phyloP scores from a whole-genome alignment of 2,329 filamentous ascomycete genomes.

The Cladophialophora chaetospira region DNA sequence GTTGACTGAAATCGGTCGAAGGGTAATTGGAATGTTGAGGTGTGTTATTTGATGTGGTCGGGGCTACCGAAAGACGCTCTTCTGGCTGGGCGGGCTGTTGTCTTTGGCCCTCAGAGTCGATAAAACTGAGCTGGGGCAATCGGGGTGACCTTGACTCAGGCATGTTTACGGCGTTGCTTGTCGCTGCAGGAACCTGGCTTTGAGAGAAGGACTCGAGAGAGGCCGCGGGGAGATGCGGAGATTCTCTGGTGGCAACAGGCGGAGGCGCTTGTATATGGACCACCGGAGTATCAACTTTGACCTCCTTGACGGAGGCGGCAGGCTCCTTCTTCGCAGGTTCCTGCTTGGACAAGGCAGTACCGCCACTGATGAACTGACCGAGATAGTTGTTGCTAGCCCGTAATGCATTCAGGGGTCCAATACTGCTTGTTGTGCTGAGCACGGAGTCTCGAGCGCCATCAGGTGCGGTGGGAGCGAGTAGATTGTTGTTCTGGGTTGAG shows the following conservation, averaged over 20 bases:
- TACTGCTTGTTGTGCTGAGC: conserved; percentile 34
- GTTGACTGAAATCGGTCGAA: conserved; percentile 8
- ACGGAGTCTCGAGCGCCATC: conserved; percentile 25
- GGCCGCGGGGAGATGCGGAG: neutral
- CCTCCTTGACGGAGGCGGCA: conserved; percentile 25
- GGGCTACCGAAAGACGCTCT: neutral
- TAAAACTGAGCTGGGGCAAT: conserved; percentile 24
- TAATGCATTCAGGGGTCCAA: conserved; percentile 36
- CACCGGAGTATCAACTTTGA: conserved; percentile 19
- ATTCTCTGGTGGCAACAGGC: conserved; percentile 25
- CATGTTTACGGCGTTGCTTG: conserved; percentile 16
- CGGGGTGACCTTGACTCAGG: conserved; percentile 18
- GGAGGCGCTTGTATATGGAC: conserved; percentile 28
- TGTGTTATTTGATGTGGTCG: neutral
- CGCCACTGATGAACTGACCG: conserved; percentile 41
- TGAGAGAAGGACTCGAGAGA: neutral
- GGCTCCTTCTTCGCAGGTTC: conserved; percentile 20
- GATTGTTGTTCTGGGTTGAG: conserved; percentile 9
- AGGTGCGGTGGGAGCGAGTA: conserved; percentile 23
- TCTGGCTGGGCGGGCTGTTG: conserved; percentile 3
- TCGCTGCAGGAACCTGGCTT: neutral
- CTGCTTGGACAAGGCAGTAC: conserved; percentile 28
- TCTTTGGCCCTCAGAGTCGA: conserved; percentile 18
- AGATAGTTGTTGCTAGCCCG: conserved; percentile 44
- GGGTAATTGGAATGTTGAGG: conserved; percentile 8